Base-by-base conservation (phyloP, 345 rosid species). In the Citrus cavaleriei region DNA sequence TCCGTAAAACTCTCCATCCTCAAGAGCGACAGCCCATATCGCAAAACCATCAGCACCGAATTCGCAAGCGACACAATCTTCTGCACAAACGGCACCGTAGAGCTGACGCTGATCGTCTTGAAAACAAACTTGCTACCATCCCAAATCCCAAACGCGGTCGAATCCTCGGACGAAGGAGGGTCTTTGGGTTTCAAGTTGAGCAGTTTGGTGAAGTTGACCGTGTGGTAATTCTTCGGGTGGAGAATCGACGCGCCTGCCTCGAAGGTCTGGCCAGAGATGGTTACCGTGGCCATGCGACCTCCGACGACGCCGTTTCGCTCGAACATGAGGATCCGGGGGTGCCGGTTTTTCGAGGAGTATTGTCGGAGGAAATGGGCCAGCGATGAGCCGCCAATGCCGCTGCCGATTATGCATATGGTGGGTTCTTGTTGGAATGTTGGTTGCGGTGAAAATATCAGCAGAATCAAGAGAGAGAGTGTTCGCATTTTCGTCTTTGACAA, bases 201-300 rank as follows among this genome's bases (percentile, higher is more conserved):
- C 78, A 81, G 68, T 10, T 87, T 63, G 1, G 94, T 87, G 87
- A 79, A 95, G 68, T 91, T 90, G 34, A 87, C 76, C 22, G 90
- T 93, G 88, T 92, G 88, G 80, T 87, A 92, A 79, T 94, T 96
- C 82, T 91, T 90, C 34, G 98, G 98, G 72, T 92, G 99, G 12
- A 96, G 93, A 72, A 96, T 94, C 64, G 98, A 92, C 54, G 87
- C 98, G 9, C 99, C 98, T 8, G 98, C 97, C 79, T 92, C 99
- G 78, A 92, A 96, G 13, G 85, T 87, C n/a, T 91, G 85, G 16
- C 93, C 94, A 73, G 83, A 72, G 57, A 94, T 63, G 24, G 77
- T 78, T 19, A 93, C 91, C 9, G 88, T 89, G 30, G 89, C 97
- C 98, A 96, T 94, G 28, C 99, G 97, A 0, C 99, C 99, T 57